Evolutionary conservation across 2,329 filamentous ascomycete genomes (phyloP).

Genomic region (Fusarium redolens): DNA sequence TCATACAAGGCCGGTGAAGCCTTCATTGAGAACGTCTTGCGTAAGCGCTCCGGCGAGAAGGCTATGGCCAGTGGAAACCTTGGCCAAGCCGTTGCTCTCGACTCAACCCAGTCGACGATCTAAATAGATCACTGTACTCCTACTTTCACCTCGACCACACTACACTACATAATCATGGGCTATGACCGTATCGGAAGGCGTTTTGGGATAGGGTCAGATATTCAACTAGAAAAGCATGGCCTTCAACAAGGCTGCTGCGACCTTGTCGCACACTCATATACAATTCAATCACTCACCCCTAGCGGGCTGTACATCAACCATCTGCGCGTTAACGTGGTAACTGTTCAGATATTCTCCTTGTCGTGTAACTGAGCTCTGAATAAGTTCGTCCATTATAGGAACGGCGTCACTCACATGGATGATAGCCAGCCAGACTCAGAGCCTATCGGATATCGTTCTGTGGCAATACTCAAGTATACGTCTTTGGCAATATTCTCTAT

Average conservation of each 20-base stretch:
- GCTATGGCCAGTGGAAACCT: conserved; percentile 49
- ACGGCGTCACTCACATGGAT: neutral
- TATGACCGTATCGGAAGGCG: conserved; percentile 43
- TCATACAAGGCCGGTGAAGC: conserved; percentile 98
- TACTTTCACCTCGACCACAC: conserved; percentile 21
- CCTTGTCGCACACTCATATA: conserved; percentile 22
- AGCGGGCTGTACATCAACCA: conserved; percentile 16
- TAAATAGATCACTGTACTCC: conserved; percentile 21
- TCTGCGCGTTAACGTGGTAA: neutral
- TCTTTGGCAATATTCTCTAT: neutral
- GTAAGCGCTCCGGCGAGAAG: conserved; percentile 74
- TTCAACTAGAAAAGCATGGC: conserved; percentile 46
- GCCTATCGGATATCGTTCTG: neutral
- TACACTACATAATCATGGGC: conserved; percentile 41
- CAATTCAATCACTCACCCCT: conserved; percentile 23
- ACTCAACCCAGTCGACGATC: conserved; percentile 44
- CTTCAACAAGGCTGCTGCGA: conserved; percentile 46
- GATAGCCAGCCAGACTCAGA: neutral
- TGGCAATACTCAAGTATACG: too few relatives aligned
- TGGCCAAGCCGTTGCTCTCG: conserved; percentile 55
- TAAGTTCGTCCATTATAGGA: neutral
- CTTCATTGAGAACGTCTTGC: conserved; percentile 97
- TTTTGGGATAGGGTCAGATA: conserved; percentile 39
- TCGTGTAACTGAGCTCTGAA: conserved; percentile 8
- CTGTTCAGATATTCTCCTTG: neutral